Conservation (phyloP, 139 green algal species). For the Nannochloris sp. region DNA sequence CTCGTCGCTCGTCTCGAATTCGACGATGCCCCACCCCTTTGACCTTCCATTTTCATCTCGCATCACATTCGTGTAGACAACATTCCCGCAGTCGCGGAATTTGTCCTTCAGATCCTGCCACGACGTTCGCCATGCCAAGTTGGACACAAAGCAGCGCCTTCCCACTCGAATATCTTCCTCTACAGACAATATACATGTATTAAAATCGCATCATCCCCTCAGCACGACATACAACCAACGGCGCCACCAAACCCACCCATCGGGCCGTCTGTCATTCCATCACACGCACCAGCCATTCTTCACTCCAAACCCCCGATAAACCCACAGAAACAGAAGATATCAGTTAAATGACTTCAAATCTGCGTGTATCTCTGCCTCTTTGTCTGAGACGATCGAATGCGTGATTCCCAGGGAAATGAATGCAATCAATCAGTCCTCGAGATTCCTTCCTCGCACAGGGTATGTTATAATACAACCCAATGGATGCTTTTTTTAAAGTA, state of each 20-base stretch:
- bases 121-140: slow-evolving; percentile 77
- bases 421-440: too few relatives aligned
- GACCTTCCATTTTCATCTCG: slow-evolving; percentile 73
- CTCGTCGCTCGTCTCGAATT: slow-evolving; percentile 80
- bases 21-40: slow-evolving; percentile 86
- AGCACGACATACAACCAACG: not conserved
- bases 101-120: slow-evolving; percentile 90
- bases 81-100: slow-evolving; percentile 72
- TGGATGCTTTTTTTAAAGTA: too few relatives aligned
- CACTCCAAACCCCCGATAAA: too few relatives aligned
- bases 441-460: too few relatives aligned
- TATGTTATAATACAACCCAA: too few relatives aligned
- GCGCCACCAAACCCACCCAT: not conserved
- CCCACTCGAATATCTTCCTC: slow-evolving; percentile 32
- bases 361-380: too few relatives aligned
- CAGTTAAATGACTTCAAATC: too few relatives aligned
- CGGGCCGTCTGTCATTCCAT: too few relatives aligned
- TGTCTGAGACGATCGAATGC: too few relatives aligned
- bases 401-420: too few relatives aligned
- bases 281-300: too few relatives aligned
- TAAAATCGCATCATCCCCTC: not conserved
- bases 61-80: slow-evolving; percentile 89
- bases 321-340: too few relatives aligned
- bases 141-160: slow-evolving; percentile 61
- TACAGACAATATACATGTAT: not conserved